Conservation (phyloP, 2,329 filamentous ascomycete species). For the Alternaria gaisen region DNA sequence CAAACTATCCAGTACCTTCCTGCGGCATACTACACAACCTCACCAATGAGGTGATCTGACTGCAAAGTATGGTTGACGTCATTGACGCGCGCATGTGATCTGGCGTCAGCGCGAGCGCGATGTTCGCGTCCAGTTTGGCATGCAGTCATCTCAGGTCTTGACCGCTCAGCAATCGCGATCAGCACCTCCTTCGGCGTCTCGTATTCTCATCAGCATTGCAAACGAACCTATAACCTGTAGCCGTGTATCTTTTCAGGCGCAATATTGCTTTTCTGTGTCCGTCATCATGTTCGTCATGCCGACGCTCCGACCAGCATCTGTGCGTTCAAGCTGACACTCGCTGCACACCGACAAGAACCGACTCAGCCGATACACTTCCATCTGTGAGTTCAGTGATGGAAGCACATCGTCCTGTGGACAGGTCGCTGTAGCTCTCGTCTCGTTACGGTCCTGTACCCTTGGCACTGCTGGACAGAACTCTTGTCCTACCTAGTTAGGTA, state of each 20-base stretch:
- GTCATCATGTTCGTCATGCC: constrained; percentile 2
- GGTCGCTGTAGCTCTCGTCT: not conserved
- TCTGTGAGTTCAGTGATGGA: not conserved
- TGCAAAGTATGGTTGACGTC: constrained; percentile 10
- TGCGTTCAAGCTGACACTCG: not conserved
- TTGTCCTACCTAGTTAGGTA: not conserved
- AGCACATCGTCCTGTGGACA: not conserved
- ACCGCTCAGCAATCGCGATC: constrained; percentile 10
- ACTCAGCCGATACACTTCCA: not conserved
- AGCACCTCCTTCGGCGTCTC: not conserved
- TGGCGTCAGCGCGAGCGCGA: constrained; percentile 16
- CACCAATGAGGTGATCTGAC: not conserved
- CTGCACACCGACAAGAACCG: not conserved
- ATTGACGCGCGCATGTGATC: constrained; percentile 14
- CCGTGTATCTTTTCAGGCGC: not conserved
- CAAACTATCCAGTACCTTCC: not conserved
- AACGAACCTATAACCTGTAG: not conserved
- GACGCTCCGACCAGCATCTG: constrained; percentile 1
- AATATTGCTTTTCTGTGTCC: not conserved
- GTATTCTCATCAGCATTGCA: not conserved
- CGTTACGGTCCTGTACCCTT: not conserved
- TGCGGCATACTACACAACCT: not conserved
- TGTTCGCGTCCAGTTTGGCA: not conserved
- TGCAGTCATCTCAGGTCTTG: not conserved
- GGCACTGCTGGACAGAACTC: not conserved